A percentile compares a stretch with the other conserved stretches of the same genome.
Evolutionary conservation across 352 stramenopile species (phyloP).

Genomic region (Globisporangium splendens): DNA sequence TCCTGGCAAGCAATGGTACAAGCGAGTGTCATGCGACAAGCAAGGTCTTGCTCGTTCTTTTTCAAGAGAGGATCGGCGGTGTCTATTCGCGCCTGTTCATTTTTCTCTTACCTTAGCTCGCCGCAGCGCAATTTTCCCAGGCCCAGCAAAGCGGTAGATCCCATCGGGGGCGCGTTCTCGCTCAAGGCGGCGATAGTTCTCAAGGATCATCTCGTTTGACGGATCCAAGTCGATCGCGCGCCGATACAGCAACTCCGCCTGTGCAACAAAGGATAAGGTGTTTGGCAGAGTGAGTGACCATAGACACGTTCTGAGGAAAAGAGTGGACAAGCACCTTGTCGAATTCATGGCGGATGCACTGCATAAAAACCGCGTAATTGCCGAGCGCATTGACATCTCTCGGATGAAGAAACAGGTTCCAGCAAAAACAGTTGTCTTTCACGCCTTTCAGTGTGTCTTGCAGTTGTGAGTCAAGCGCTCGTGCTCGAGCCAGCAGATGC

Average conservation of each 20-base stretch:
- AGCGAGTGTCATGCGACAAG: neutral
- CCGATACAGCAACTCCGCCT: conserved; percentile 66
- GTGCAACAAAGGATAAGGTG: neutral
- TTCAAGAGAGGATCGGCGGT: neutral
- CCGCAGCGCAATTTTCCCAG: conserved; percentile 41
- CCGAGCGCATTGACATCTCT: conserved; percentile 53
- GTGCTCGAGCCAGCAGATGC: conserved; percentile 29
- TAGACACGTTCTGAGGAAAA: neutral
- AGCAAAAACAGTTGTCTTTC: conserved; percentile 60
- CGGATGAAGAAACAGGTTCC: conserved; percentile 55
- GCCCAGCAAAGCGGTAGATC: conserved; percentile 44
- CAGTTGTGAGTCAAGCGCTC: conserved; percentile 3
- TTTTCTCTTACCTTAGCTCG: conserved; percentile 31
- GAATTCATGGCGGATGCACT: conserved; percentile 54
- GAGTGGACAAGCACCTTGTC: conserved; percentile 31
- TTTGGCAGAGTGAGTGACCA: neutral
- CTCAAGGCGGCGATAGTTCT: conserved; percentile 60
- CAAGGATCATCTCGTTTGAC: conserved; percentile 40
- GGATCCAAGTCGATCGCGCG: conserved; percentile 54
- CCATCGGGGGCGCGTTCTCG: conserved; percentile 45
- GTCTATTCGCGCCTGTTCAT: neutral
- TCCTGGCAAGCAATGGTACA: conserved; percentile 10
- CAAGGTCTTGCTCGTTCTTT: conserved; percentile 15
- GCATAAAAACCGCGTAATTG: conserved; percentile 59
- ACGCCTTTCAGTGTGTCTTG: conserved; percentile 22